A percentile compares a stretch with the other conserved stretches of the same genome.
phyloP scores from a whole-genome alignment of 2,329 filamentous ascomycete species.

The Paracoccidioides lutzii region DNA sequence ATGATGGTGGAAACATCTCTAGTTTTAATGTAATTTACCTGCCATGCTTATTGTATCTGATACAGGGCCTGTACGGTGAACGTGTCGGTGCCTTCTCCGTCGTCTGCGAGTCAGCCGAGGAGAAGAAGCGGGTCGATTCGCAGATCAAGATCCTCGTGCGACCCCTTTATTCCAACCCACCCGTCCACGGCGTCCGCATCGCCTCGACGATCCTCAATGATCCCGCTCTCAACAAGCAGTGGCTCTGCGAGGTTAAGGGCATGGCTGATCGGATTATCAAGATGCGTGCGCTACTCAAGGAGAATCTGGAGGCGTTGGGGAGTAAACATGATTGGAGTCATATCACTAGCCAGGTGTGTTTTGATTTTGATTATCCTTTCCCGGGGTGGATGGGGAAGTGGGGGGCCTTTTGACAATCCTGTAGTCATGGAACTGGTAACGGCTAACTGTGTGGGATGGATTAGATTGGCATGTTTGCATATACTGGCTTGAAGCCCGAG shows the following conservation, averaged over 20 bases:
- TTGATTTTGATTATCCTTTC: background rate
- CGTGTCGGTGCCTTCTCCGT: slow-evolving; percentile 95
- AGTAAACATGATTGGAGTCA: slow-evolving; percentile 98
- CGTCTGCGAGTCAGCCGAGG: slow-evolving; percentile 68
- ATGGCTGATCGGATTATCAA: slow-evolving; percentile 99
- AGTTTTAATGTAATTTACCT: background rate
- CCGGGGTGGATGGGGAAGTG: no score
- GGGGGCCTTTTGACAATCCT: background rate
- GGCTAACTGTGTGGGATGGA: background rate
- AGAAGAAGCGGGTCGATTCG: slow-evolving; percentile 91
- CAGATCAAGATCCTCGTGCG: slow-evolving; percentile 98
- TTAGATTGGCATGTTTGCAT: slow-evolving; percentile 97
- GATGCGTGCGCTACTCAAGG: slow-evolving; percentile 89
- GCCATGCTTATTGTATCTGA: background rate
- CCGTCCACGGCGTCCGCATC: slow-evolving; percentile 89
- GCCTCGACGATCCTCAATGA: slow-evolving; percentile 86
- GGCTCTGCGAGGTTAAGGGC: slow-evolving; percentile 90
- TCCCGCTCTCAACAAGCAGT: slow-evolving; percentile 74
- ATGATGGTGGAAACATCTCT: background rate
- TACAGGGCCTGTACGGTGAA: slow-evolving; percentile 87
- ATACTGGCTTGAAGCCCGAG: slow-evolving; percentile 80
- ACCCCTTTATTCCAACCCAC: slow-evolving; percentile 95
- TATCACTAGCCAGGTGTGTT: slow-evolving; percentile 68
- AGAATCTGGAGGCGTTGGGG: slow-evolving; percentile 87
- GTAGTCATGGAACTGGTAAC: background rate